Base-by-base conservation (phyloP, 257 asterid species). In the Ilex asprella region DNA sequence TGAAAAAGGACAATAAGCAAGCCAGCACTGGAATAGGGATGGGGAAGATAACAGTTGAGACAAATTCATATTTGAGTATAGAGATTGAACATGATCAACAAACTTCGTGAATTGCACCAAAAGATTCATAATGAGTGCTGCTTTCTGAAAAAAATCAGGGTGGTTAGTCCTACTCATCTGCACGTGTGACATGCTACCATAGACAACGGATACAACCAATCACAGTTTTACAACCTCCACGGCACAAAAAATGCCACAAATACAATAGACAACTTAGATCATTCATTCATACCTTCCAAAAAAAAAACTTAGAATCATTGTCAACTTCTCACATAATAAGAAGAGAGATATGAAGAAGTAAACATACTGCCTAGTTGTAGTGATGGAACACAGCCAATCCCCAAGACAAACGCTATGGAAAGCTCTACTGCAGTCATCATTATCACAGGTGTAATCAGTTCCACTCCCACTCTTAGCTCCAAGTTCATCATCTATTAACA, bases 351-450 rank as follows among this genome's bases (percentile, higher is more conserved):
- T 53, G 61, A 58, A 56, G 56, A 66, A 43, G 8, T 43, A 32
- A 62, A 79, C 94, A 12, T 86, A 89, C 97, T 77, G 86, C 73
- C 94, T 87, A 14, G 94, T 86, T 15, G 97, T 86, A 0, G 94
- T 84, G 60, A 89, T 84, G 39, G 95, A 86, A 50, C 84, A 81
- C 59, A 89, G 84, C 97, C 97, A 89, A 70, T 89, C 95, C 13
- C 63, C 83, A 39, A 89, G 91, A 71, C 95, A 89, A 61, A 89
- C 67, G 69, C 80, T 79, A 68, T 89, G 97, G 75, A 86, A 89
- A 21, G 77, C 87, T 59, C 79, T 86, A 41, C 70, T 75, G 80
- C 97, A 89, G 78, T 73, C 79, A 64, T 71, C 78, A 61, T 81
- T 89, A 69, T 86, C 94, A 69, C 97, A 89, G 47, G 77, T 78